These are phyloP conservation scores for Stagonosporopsis vannaccii DNA, from an alignment of 2,329 filamentous ascomycete genomes.

Conservation along the genomic window DNA sequence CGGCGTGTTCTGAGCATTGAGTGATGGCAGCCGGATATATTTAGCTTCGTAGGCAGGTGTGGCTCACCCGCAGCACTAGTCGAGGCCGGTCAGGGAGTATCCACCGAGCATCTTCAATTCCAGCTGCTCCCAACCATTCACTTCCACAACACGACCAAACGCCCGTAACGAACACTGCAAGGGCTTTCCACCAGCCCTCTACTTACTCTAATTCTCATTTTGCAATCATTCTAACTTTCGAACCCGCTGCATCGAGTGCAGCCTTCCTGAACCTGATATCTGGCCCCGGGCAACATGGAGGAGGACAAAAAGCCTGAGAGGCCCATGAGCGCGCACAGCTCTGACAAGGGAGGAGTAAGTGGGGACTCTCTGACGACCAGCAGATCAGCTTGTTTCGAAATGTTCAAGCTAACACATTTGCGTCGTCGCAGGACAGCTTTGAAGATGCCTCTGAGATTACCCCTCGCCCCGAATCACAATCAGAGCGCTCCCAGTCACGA, in stretches of 20 bases:
- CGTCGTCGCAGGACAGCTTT: conserved; percentile 70
- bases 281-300: conserved; percentile 15
- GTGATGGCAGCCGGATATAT: conserved; percentile 10
- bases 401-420: conserved; percentile 19
- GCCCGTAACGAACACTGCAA: conserved; percentile 12
- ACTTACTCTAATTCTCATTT: conserved; percentile 10
- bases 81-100: not conserved
- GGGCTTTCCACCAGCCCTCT: conserved; percentile 7
- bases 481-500: conserved; percentile 46
- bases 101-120: conserved; percentile 3
- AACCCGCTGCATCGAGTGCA: conserved; percentile 8
- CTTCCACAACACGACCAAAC: conserved; percentile 12
- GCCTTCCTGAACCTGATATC: conserved; percentile 5
- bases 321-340: conserved; percentile 44
- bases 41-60: conserved; percentile 10
- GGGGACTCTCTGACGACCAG: not conserved
- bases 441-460: conserved; percentile 77
- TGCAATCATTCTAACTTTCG: conserved; percentile 1
- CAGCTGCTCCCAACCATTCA: conserved; percentile 18
- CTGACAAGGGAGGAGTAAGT: conserved; percentile 40
- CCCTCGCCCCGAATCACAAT: conserved; percentile 49
- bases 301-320: conserved; percentile 26
- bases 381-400: not conserved
- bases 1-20: conserved; percentile 1
- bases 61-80: conserved; percentile 17